Conservation (phyloP, 1,284 basidiomycete species). For the Tylopilus sp. region DNA sequence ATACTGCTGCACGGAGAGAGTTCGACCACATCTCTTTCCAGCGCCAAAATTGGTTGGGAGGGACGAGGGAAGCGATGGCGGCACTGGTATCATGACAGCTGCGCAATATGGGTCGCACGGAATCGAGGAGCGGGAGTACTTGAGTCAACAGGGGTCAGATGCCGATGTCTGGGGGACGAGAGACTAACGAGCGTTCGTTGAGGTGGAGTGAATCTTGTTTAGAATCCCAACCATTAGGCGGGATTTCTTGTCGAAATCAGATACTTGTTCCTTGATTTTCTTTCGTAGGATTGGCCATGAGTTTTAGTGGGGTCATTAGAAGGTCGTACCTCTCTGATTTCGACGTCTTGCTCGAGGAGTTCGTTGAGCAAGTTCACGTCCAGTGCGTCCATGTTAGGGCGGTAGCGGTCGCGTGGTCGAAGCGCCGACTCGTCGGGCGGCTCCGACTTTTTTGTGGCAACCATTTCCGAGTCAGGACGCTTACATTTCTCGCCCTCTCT, state of each 20-base stretch:
- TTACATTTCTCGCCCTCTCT: neutral
- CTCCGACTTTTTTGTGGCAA: neutral
- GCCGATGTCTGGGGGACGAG: constrained; percentile 7
- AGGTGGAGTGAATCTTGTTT: constrained; percentile 73
- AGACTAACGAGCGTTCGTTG: constrained; percentile 50
- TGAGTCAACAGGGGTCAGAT: constrained; percentile 9
- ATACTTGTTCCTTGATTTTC: constrained; percentile 74
- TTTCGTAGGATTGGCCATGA: constrained; percentile 31
- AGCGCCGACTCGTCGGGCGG: constrained; percentile 6
- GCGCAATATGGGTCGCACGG: constrained; percentile 49
- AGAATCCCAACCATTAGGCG: constrained; percentile 60
- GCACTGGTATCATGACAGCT: constrained; percentile 52
- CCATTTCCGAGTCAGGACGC: constrained; percentile 12
- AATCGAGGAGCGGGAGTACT: constrained; percentile 60
- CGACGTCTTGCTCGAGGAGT: constrained; percentile 49
- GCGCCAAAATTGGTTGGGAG: constrained; percentile 71
- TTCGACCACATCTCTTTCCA: constrained; percentile 78
- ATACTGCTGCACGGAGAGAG: constrained; percentile 60
- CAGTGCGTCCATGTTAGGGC: constrained; percentile 46
- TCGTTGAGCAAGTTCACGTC: constrained; percentile 51
- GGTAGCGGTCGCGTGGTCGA: neutral
- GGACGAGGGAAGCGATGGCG: constrained; percentile 52
- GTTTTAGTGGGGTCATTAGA: constrained; percentile 17
- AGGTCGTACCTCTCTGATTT: constrained; percentile 46
- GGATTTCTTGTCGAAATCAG: constrained; percentile 67